Base-by-base conservation (phyloP, 2,329 filamentous ascomycete species). In the Neonectria neomacrospora region DNA sequence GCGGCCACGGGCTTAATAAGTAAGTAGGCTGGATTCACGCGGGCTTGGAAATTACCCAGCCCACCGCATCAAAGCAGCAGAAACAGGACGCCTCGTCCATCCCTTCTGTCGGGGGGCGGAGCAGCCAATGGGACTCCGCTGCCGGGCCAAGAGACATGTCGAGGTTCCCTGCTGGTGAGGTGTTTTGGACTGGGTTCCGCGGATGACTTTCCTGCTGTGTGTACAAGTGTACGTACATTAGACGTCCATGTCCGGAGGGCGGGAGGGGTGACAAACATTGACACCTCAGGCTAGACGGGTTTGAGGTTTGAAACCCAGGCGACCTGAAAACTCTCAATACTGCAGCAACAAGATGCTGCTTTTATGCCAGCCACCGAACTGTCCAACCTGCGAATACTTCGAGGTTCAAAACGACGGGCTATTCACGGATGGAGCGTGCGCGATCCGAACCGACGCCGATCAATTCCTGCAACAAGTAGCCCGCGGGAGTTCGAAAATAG, bases 121-220 rank as follows among this genome's bases (percentile, higher is more conserved):
- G 55, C 45, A 45, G 23, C 60, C 62, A 58, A 60, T 61, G 42
- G 34, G 42, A 53, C 18, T 34, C 55, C 32, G 41, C 54, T 8
- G 20, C 54, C 8, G 34, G 37, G 20, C 47, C 54, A 48, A 58
- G 50, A 55, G 48, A 58, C 62, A 54, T 34, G 58, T 58, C 44
- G 20, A 30, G 16, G 34, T 64, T 61, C 50, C 64, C 64, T 59
- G 57, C 57, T 58, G 22, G 20, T 20, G 44, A 18, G 53, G 37
- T 26, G 53, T 53, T 54, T 61, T 28, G 45, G 26, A 32, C 45
- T 48, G 45, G n/a, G n/a, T n/a, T n/a, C n/a, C n/a, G n/a, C n/a
- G n/a, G n/a, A n/a, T n/a, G n/a, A n/a, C 37, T 39, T 39, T 14
- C 16, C 18, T 16, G 14, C 14, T 37, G 37, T 39, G 37, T 10